Evolutionary conservation across 1,284 basidiomycete species (phyloP).

Genomic region (Vanrija sp.): DNA sequence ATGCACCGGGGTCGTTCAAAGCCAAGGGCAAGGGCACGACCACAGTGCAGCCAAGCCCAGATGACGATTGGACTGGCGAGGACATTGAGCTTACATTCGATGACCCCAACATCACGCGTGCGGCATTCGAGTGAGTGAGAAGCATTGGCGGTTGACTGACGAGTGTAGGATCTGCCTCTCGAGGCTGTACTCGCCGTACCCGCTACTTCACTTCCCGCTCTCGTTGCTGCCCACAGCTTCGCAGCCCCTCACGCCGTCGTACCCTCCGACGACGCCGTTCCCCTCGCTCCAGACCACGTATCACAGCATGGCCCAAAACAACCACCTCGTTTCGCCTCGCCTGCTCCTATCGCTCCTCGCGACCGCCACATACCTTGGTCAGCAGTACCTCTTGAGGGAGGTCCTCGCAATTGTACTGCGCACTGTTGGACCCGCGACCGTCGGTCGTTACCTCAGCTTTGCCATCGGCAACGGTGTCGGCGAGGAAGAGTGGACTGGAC

Average conservation of each 20-base stretch:
- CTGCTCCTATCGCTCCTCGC: conserved; percentile 82
- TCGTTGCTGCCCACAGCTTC: conserved; percentile 62
- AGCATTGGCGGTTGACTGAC: background rate
- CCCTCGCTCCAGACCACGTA: conserved; percentile 64
- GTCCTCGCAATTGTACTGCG: conserved; percentile 67
- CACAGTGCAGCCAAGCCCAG: conserved; percentile 4
- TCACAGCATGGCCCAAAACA: conserved; percentile 44
- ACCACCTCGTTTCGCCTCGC: conserved; percentile 71
- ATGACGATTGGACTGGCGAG: conserved; percentile 40
- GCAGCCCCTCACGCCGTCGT: conserved; percentile 67
- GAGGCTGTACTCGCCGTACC: conserved; percentile 79
- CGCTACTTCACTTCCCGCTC: conserved; percentile 63
- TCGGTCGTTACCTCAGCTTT: conserved; percentile 73
- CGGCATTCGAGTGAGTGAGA: conserved; percentile 55
- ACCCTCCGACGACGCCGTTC: conserved; percentile 55
- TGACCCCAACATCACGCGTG: conserved; percentile 77
- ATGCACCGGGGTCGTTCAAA: conserved; percentile 7
- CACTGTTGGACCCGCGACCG: conserved; percentile 75
- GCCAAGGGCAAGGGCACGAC: conserved; percentile 17
- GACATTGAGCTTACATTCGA: conserved; percentile 69
- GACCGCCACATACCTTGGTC: conserved; percentile 78
- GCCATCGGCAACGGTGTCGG: conserved; percentile 71
- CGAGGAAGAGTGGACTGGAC: conserved; percentile 48
- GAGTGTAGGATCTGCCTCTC: conserved; percentile 69
- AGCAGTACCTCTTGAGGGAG: conserved; percentile 70